A percentile compares a stretch with the other conserved stretches of the same genome.
Evolutionary conservation across 371 early-diverging fungal species (phyloP).

Genomic region (Rhizopus arrhizus): DNA sequence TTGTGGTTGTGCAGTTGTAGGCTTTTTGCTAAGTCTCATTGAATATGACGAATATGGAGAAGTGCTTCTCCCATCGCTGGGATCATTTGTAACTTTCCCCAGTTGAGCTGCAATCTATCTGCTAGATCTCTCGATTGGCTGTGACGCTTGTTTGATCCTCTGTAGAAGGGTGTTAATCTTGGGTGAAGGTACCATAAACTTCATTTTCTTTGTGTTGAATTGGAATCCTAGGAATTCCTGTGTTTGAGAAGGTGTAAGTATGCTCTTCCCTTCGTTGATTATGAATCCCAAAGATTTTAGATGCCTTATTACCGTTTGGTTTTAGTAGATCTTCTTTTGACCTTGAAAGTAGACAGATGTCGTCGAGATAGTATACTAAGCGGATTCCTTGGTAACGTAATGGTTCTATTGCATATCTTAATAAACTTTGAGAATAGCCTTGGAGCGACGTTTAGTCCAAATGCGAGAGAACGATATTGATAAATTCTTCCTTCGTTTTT

Average conservation of each 20-base stretch:
- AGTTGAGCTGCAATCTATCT: constrained; percentile 3
- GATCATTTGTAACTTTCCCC: constrained; percentile 10
- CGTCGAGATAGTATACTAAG: constrained; percentile 14
- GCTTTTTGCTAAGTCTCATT: not conserved
- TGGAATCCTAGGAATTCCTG: constrained; percentile 13
- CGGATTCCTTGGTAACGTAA: constrained; percentile 12
- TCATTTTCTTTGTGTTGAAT: constrained; percentile 16
- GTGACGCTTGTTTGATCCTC: not conserved
- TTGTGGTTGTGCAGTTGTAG: not conserved
- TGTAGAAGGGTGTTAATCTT: not conserved
- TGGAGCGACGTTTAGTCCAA: constrained; percentile 15
- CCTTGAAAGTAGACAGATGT: constrained; percentile 4
- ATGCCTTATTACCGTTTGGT: not conserved
- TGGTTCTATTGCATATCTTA: constrained; percentile 7
- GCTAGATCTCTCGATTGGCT: too few species aligned
- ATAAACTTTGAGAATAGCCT: constrained; percentile 11
- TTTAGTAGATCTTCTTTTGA: not conserved
- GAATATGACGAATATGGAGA: not conserved
- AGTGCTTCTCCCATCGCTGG: too few species aligned
- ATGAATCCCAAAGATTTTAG: constrained; percentile 5
- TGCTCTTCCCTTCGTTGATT: constrained; percentile 12
- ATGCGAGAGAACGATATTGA: constrained; percentile 12
- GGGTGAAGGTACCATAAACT: not conserved
- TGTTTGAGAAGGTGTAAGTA: not conserved
- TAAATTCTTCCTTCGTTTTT: constrained; percentile 8